Percentiles rank a stretch among this genome's conserved stretches.
Evolutionary conservation across 2,329 filamentous ascomycete species (phyloP).

Genomic region (Trichoderma brevicompactum): DNA sequence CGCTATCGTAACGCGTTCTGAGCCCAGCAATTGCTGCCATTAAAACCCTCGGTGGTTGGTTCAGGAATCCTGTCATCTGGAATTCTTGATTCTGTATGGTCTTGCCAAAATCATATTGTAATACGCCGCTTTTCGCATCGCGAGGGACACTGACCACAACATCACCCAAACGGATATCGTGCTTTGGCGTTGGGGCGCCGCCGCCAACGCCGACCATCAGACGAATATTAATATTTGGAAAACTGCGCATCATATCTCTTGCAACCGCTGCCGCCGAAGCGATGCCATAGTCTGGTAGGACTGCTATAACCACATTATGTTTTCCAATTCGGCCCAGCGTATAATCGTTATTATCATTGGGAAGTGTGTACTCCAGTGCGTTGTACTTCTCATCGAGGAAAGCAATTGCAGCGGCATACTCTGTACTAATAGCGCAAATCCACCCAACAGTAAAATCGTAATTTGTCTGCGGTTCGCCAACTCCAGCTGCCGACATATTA

Average conservation of each 20-base stretch:
- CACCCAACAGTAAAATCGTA: too few species aligned
- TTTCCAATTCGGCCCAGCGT: conserved; percentile 29
- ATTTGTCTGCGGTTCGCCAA: too few species aligned
- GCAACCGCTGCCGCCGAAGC: neutral
- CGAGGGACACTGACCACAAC: conserved; percentile 26
- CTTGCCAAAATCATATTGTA: conserved; percentile 8
- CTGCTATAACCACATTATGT: conserved; percentile 33
- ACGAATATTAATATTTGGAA: neutral
- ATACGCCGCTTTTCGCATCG: neutral
- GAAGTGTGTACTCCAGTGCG: neutral
- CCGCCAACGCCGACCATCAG: conserved; percentile 31
- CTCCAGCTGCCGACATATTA: too few species aligned
- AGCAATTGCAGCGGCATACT: too few species aligned
- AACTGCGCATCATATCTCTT: neutral
- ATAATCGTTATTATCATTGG: conserved; percentile 19
- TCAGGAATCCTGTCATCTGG: neutral
- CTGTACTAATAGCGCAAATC: too few species aligned
- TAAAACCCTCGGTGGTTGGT: neutral
- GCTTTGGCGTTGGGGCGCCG: conserved; percentile 23
- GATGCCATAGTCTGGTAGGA: conserved; percentile 22
- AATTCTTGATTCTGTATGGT: neutral
- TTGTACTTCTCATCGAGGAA: neutral
- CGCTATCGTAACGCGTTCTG: neutral
- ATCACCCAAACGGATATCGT: conserved; percentile 30
- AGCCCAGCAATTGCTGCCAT: neutral